Conservation (phyloP, 2,329 filamentous ascomycete species). For the Diplodia mutila region DNA sequence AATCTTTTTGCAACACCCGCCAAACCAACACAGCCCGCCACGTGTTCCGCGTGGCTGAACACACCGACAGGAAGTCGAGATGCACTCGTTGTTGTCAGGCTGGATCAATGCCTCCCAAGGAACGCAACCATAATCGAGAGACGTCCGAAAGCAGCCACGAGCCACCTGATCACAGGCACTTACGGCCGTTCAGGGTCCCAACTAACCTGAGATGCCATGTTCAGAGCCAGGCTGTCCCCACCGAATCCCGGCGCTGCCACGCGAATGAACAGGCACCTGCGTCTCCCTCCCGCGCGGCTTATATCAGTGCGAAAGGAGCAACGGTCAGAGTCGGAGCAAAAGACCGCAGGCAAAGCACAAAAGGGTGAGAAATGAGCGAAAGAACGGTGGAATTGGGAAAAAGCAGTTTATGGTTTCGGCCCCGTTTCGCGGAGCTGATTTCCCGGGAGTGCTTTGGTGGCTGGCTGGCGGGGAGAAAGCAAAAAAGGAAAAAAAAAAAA, state of each 20-base stretch:
- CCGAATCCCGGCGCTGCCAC: background rate
- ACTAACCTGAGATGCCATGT: background rate
- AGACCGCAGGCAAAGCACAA: background rate
- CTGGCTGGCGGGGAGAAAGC: constrained; percentile 20
- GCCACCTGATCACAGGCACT: background rate
- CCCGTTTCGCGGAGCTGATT: background rate
- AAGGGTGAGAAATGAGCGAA: background rate
- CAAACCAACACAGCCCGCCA: background rate
- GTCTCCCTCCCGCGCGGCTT: background rate
- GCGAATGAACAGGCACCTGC: background rate
- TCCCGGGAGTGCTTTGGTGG: background rate
- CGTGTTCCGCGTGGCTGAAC: background rate
- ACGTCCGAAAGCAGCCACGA: no score
- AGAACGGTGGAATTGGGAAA: background rate
- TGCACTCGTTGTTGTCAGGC: background rate
- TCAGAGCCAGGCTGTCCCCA: background rate
- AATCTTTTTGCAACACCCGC: background rate
- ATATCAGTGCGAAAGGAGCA: background rate
- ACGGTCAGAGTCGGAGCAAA: background rate
- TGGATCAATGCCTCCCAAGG: background rate
- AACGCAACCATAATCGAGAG: background rate
- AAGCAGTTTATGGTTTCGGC: background rate
- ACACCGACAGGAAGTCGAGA: no score
- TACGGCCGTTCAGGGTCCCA: background rate
- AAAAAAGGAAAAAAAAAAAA: background rate